phyloP scores from a whole-genome alignment of 768 basidiomycete genomes.

The Serendipita sp. region DNA sequence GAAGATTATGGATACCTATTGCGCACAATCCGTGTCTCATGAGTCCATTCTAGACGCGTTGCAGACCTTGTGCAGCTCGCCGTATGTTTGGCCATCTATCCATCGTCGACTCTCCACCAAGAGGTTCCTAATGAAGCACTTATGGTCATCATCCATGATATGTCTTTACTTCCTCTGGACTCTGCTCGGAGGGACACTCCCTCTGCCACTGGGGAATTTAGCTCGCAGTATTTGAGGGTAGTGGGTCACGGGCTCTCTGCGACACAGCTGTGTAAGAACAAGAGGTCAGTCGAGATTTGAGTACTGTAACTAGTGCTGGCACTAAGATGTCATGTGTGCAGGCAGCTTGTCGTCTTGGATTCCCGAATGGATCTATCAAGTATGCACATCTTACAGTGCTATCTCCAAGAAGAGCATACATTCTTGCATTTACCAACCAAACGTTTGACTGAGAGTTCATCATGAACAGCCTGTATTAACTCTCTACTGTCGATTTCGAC shows the following conservation, averaged over 20 bases:
- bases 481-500: too few species aligned
- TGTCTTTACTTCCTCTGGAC: neutral
- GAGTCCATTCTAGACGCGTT: conserved; percentile 2
- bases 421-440: too few species aligned
- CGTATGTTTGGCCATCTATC: neutral
- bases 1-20: neutral
- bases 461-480: too few species aligned
- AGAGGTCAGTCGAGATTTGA: neutral
- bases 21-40: neutral
- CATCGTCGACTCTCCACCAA: neutral
- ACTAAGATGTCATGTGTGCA: neutral
- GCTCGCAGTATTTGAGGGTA: neutral
- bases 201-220: neutral
- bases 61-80: neutral
- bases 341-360: neutral
- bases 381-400: neutral
- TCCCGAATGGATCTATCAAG: neutral
- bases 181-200: neutral
- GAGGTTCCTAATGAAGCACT: neutral
- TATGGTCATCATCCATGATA: neutral
- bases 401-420: neutral
- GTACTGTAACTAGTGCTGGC: neutral
- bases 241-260: neutral
- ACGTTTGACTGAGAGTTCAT: too few species aligned
- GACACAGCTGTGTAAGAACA: neutral